Evolutionary conservation across 441 rosid species (phyloP).

Genomic region (Erodium chrysanthum): DNA sequence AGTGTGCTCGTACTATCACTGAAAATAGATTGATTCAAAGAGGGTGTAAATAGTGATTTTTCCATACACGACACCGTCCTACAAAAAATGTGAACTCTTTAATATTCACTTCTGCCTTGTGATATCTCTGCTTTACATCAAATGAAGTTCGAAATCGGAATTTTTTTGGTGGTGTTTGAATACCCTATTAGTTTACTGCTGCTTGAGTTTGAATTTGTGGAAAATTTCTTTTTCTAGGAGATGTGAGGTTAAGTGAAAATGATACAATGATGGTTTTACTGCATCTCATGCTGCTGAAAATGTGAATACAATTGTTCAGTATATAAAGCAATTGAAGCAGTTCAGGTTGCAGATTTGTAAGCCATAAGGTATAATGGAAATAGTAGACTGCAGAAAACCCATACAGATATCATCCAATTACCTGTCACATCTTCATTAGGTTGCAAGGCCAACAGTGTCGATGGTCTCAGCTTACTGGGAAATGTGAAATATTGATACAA

Average conservation of each 20-base stretch:
- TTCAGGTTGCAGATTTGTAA: background rate
- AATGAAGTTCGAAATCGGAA: background rate
- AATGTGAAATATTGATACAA: background rate
- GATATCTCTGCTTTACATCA: conserved; percentile 7
- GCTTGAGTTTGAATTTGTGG: background rate
- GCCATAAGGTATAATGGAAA: background rate
- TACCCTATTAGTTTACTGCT: background rate
- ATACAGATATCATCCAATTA: background rate
- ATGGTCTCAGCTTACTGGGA: background rate
- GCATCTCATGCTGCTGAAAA: background rate
- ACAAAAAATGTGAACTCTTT: background rate
- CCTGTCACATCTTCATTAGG: no score
- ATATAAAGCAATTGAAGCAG: background rate
- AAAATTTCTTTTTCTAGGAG: background rate
- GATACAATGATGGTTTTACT: background rate
- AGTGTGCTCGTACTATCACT: background rate
- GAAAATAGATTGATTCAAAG: conserved; percentile 7
- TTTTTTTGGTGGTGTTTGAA: background rate
- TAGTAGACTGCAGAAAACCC: background rate
- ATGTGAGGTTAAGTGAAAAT: background rate
- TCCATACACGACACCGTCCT: background rate
- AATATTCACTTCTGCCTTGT: background rate
- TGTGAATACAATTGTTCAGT: no score
- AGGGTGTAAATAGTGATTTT: conserved; percentile 5
- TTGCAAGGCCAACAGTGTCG: background rate